Evolutionary conservation across 345 rosid genomes (phyloP), one percentile per base, ranked within the genome.

Genomic region (Iberis pinnata): DNA sequence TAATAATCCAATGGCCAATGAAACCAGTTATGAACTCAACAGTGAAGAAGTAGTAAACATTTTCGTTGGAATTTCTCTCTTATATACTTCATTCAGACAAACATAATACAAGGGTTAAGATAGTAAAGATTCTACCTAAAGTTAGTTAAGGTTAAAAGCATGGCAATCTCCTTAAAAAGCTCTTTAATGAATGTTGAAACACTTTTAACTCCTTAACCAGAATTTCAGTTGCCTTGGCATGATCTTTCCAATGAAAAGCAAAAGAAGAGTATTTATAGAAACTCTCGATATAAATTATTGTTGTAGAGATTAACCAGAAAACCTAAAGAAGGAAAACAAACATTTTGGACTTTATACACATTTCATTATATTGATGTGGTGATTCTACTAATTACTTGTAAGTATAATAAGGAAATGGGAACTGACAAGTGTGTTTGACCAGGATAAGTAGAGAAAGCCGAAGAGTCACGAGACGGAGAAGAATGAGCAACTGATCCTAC

Each of bases 181-280:
- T 71, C 75, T 56, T 65, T 64, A 35, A 65, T 61, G 38, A 71
- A 71, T n/a, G 71, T 65, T 0, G 71, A 65, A 71, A 71, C 51
- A 61, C 75, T 56, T 65, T 65, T 18, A 71, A 43, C 27, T 70
- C 75, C 46, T 70, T 65, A n/a, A 41, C 67, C 42, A 70, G 70
- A 50, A 71, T 65, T 9, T 71, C 75, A 53, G 59, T 64, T 16
- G 75, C 71, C 61, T 51, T 65, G 49, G 52, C 60, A 43, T 61
- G 60, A 44, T 71, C 75, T 43, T 51, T 58, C 64, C 75, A 65
- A 14, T 0, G 1, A 43, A n/a, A n/a, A n/a, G n/a, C n/a, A n/a
- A n/a, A n/a, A n/a, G n/a, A n/a, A n/a, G n/a, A n/a, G n/a, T n/a
- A n/a, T n/a, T n/a, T n/a, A n/a, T n/a, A n/a, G n/a, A n/a, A n/a